A percentile compares a stretch with the other conserved stretches of the same genome.
Conservation (phyloP, 768 basidiomycete species). For the Pleurotus sapidus region DNA sequence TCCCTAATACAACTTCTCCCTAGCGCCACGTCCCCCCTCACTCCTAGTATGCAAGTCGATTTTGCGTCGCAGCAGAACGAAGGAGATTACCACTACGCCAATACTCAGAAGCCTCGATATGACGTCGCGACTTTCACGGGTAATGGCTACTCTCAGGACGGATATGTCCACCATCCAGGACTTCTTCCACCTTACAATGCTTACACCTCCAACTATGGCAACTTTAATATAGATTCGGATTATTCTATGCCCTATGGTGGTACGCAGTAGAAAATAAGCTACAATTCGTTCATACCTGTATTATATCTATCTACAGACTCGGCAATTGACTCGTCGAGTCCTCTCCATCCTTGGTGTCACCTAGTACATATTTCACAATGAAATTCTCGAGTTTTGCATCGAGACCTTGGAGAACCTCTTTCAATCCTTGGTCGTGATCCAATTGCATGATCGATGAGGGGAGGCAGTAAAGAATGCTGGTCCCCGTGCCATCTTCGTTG, state of each 20-base stretch:
- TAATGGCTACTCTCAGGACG: too few relatives aligned
- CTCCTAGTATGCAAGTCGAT: neutral
- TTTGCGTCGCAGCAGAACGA: slow-evolving; percentile 1
- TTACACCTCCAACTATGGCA: too few relatives aligned
- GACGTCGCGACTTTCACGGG: too few relatives aligned
- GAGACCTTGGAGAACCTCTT: slow-evolving; percentile 28
- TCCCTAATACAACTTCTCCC: neutral
- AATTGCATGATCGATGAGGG: slow-evolving; percentile 44
- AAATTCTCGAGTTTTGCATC: slow-evolving; percentile 44
- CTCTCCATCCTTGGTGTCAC: neutral
- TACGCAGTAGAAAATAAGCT: too few relatives aligned
- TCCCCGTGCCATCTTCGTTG: slow-evolving; percentile 32
- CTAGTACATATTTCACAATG: slow-evolving; percentile 27
- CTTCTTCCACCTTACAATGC: too few relatives aligned
- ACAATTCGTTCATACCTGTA: too few relatives aligned
- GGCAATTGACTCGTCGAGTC: too few relatives aligned
- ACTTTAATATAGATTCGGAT: too few relatives aligned
- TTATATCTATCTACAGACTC: too few relatives aligned
- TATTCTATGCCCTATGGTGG: too few relatives aligned
- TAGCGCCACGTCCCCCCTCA: neutral
- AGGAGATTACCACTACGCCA: neutral
- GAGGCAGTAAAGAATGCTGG: slow-evolving; percentile 42
- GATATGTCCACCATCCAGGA: too few relatives aligned
- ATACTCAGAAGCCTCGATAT: too few relatives aligned
- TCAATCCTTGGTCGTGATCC: slow-evolving; percentile 26